Base-by-base conservation (phyloP, 371 early-diverging fungal species). In the Nematocida sp. region DNA sequence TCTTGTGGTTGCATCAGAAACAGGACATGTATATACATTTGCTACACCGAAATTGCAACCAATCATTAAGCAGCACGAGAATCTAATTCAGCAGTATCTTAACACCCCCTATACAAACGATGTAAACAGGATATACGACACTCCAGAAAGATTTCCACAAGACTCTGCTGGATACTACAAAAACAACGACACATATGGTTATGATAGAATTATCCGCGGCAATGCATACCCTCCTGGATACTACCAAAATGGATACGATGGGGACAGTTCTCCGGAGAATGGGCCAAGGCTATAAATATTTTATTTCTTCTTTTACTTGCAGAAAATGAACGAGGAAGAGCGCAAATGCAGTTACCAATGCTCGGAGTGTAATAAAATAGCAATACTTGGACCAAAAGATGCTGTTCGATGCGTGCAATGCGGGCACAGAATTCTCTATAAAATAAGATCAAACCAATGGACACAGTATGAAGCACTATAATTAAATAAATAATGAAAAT, bases 11-110 rank as follows among this genome's bases (percentile, higher is more conserved):
- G 93, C 95, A 3, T 96, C 94, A 86, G 86, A 86, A 74, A 94
- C 94, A 27, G 96, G 96, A 27, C 91, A 94, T 83, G 96, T 97
- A 5, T 96, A 95, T 87, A 95, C 97, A 0, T 96, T 94, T 86
- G 94, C 96, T 13, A 96, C 97, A 3, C 92, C 93, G 18, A 95
- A 94, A 87, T 89, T 97, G 54, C 94, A 94, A 86, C 94, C 94
- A 13, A 89, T 97, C 40, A 93, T 97, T 47, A 92, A 93, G 15
- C 91, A 93, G 85, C 90, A 94, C 7, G 94, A 94, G 83, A 92
- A 92, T 83, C 88, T 95, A 42, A 96, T 96, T 75, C 95, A 95
- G 86, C 88, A 92, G 15, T 96, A 95, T 84, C 88, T 96, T 67
- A 94, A 94, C 60, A 69, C 73, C 9, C 84, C 84, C 6, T 52